These are phyloP conservation scores for Boletus rubroflammeus DNA, from an alignment of 768 basidiomycete genomes.

Conservation along the genomic window DNA sequence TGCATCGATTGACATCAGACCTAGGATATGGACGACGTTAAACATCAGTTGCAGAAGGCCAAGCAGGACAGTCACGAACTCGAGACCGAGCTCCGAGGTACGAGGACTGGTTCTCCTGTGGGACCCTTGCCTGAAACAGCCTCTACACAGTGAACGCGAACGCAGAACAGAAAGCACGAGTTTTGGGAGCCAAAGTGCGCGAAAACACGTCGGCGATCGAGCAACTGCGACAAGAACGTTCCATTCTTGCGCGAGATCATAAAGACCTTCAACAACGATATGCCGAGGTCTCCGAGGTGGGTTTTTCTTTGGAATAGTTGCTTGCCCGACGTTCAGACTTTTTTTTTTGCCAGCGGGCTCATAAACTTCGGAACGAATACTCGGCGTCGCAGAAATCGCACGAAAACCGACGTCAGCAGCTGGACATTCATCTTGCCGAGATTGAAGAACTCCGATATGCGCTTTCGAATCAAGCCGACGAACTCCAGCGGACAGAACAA, in stretches of 20 bases:
- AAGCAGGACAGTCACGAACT: constrained; percentile 74
- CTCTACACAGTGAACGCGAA: constrained; percentile 50
- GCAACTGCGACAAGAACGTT: constrained; percentile 73
- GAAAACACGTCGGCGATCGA: constrained; percentile 72
- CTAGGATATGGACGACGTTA: constrained; percentile 80
- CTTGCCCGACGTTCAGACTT: background rate
- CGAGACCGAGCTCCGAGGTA: constrained; percentile 72
- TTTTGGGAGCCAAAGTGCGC: constrained; percentile 61
- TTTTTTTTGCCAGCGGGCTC: constrained; percentile 45
- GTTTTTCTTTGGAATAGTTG: constrained; percentile 12
- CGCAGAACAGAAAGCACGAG: constrained; percentile 69
- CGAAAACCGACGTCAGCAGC: constrained; percentile 66
- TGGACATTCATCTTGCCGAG: constrained; percentile 67
- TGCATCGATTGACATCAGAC: background rate
- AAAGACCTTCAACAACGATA: constrained; percentile 69
- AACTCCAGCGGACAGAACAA: constrained; percentile 59
- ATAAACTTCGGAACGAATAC: constrained; percentile 60
- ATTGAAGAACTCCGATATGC: constrained; percentile 74
- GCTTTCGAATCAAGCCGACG: constrained; percentile 54
- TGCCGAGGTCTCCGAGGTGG: constrained; percentile 63
- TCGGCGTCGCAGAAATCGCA: constrained; percentile 61
- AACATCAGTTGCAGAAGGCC: constrained; percentile 58
- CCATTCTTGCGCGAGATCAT: constrained; percentile 63
- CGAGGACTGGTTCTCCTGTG: constrained; percentile 11
- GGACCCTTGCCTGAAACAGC: background rate